phyloP scores from a whole-genome alignment of 1,284 basidiomycete species.

The Pseudozyma tsukubaensis region DNA sequence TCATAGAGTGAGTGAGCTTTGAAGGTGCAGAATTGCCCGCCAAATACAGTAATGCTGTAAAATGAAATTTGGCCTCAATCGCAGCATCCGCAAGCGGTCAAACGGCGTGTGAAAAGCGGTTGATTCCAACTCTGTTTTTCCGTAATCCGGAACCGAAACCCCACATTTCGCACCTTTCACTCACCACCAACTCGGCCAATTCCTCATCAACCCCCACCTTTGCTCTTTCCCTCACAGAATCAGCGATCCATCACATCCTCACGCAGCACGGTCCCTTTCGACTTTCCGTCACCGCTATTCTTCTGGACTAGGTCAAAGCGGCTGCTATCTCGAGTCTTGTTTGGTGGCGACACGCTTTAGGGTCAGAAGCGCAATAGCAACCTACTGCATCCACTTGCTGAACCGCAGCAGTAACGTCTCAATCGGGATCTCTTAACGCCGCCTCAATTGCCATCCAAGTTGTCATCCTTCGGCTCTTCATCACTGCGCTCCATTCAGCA shows the following conservation, averaged over 20 bases:
- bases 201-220: neutral
- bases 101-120: conserved; percentile 36
- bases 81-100: neutral
- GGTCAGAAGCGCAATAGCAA: too few relatives aligned
- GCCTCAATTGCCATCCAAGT: neutral
- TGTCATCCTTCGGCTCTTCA: neutral
- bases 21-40: too few relatives aligned
- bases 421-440: neutral
- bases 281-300: neutral
- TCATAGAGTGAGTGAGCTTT: too few relatives aligned
- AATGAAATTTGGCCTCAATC: neutral
- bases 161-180: conserved; percentile 17
- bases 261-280: neutral
- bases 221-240: too few relatives aligned
- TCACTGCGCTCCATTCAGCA: conserved; percentile 6
- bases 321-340: neutral
- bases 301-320: neutral
- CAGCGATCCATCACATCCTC: neutral
- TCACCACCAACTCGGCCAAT: neutral
- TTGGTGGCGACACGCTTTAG: too few relatives aligned
- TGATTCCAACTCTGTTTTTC: conserved; percentile 2
- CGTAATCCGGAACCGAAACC: conserved; percentile 32
- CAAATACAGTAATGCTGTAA: neutral
- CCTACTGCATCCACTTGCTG: too few relatives aligned
- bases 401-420: neutral